phyloP scores from a whole-genome alignment of 495 filamentous ascomycete species.

The Xylaria scruposa region DNA sequence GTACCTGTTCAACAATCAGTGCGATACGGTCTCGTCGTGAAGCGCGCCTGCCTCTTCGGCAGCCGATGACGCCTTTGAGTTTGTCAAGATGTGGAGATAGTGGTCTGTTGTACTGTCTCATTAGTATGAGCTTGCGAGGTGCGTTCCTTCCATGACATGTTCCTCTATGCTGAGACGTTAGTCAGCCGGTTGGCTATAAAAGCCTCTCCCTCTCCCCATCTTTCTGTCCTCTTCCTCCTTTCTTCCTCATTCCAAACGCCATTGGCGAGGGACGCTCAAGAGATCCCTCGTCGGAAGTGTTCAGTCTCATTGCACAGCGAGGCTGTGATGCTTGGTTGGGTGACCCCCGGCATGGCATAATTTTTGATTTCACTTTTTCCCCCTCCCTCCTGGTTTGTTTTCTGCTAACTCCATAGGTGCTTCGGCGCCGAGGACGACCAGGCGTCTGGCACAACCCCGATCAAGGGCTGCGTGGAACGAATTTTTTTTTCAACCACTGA shows the following conservation, averaged over 20 bases:
- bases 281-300: constrained; percentile 12
- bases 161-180: background rate
- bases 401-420: constrained; percentile 21
- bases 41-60: background rate
- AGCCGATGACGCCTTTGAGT: background rate
- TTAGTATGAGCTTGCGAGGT: background rate
- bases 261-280: constrained; percentile 14
- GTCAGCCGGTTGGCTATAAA: constrained; percentile 6
- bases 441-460: constrained; percentile 21
- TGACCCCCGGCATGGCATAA: background rate
- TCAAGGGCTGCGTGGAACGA: constrained; percentile 19
- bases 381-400: background rate
- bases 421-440: constrained; percentile 21
- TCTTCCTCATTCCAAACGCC: background rate
- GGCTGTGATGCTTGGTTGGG: background rate
- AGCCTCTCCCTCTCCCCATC: background rate
- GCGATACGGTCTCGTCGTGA: background rate
- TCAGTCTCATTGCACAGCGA: constrained; percentile 23
- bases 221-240: background rate
- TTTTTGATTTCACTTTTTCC: constrained; percentile 25
- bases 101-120: background rate
- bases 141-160: constrained; percentile 9
- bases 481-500: constrained; percentile 7
- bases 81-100: background rate
- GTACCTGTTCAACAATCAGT: constrained; percentile 4